These are phyloP conservation scores for Pyrrhoderma lamaoense DNA, from an alignment of 1,284 basidiomycete genomes.

Conservation along the genomic window DNA sequence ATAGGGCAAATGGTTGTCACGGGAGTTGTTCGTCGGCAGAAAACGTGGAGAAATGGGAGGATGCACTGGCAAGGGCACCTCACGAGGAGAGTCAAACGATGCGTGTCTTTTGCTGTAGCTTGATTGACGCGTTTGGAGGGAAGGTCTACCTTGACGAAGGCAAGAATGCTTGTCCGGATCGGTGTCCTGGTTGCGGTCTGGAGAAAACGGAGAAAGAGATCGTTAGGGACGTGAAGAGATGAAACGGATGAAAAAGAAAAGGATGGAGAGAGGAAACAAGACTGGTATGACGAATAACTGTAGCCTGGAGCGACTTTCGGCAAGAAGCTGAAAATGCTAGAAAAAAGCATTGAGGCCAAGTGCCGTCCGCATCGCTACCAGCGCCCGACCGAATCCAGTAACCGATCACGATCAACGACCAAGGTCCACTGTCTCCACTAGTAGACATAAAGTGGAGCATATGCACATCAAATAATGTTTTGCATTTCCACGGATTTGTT, in stretches of 20 bases:
- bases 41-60: not conserved
- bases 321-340: constrained; percentile 1
- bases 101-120: constrained; percentile 25
- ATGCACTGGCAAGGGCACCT: constrained; percentile 22
- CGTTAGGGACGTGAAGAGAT: constrained; percentile 5
- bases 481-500: too few species aligned
- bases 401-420: constrained; percentile 2
- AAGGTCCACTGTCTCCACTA: not conserved
- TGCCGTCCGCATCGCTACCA: not conserved
- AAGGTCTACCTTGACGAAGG: constrained; percentile 10
- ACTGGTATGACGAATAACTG: not conserved
- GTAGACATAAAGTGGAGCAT: constrained; percentile 5
- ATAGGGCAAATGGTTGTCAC: constrained; percentile 1
- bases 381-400: not conserved
- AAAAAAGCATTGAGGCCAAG: not conserved
- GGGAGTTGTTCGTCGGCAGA: constrained; percentile 1
- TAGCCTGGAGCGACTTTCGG: not conserved
- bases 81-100: constrained; percentile 25
- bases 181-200: not conserved
- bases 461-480: not conserved
- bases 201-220: not conserved
- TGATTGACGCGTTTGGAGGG: constrained; percentile 15
- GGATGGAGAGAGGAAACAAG: constrained; percentile 10
- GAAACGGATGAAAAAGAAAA: not conserved
- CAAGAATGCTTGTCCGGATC: not conserved